phyloP scores from a whole-genome alignment of 345 rosid species.

The Barbarea vulgaris region DNA sequence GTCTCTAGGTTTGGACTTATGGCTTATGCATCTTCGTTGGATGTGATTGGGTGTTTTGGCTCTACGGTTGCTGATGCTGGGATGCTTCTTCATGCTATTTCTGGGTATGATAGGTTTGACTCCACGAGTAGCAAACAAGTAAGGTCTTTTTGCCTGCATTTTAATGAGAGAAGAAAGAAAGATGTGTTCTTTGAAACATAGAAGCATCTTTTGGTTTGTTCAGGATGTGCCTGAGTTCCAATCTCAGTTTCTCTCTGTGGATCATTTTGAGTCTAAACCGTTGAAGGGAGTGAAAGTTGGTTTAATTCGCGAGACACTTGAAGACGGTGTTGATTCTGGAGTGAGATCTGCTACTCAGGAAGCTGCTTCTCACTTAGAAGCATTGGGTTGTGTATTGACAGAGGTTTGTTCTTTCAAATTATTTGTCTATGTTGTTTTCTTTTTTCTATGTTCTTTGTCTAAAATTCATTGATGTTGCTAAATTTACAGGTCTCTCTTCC shows the following conservation, averaged over 20 bases:
- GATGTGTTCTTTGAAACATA: background rate
- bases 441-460: slow-evolving; percentile 9
- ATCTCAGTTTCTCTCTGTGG: slow-evolving; percentile 52
- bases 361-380: slow-evolving; percentile 84
- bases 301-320: slow-evolving; percentile 79
- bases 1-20: slow-evolving; percentile 94
- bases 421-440: background rate
- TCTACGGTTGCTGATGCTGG: slow-evolving; percentile 88
- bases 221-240: slow-evolving; percentile 81
- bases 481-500: slow-evolving; percentile 72
- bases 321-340: slow-evolving; percentile 71
- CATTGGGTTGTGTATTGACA: slow-evolving; percentile 72
- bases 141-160: slow-evolving; percentile 25
- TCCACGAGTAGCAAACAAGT: slow-evolving; percentile 86
- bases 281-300: slow-evolving; percentile 81
- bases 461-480: slow-evolving; percentile 4
- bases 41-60: slow-evolving; percentile 90
- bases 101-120: slow-evolving; percentile 79
- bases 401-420: slow-evolving; percentile 49
- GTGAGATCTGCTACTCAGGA: slow-evolving; percentile 64
- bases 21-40: slow-evolving; percentile 92
- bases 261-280: slow-evolving; percentile 60
- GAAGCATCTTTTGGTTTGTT: background rate
- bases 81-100: slow-evolving; percentile 77
- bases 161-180: background rate